phyloP scores from a whole-genome alignment of 1,139 yeast genomes.

The Geotrichum europaeum region DNA sequence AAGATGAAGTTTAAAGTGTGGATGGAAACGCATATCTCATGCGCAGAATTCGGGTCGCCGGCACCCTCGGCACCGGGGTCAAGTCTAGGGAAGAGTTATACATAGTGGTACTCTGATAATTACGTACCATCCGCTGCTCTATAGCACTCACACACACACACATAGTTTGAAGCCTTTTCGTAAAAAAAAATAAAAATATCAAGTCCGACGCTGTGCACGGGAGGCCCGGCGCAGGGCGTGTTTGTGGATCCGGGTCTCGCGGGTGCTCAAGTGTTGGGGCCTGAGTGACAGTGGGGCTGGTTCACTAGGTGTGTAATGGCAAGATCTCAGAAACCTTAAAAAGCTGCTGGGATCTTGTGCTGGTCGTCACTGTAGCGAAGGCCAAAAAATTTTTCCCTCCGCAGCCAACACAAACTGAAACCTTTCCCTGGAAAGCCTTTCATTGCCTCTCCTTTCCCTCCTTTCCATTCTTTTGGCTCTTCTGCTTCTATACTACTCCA shows the following conservation, averaged over 20 bases:
- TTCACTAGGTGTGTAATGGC: too few relatives aligned
- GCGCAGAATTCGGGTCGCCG: neutral
- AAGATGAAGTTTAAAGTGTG: conserved; percentile 12
- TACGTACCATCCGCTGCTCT: neutral
- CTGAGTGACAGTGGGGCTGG: too few relatives aligned
- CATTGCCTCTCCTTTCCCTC: neutral
- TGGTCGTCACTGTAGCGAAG: neutral
- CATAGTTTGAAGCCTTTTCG: neutral
- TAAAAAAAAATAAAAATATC: neutral
- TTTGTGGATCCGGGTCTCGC: too few relatives aligned
- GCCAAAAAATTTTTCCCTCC: neutral
- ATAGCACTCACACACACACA: neutral
- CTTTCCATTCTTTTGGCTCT: neutral
- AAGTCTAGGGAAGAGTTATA: neutral
- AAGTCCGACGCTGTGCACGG: too few relatives aligned
- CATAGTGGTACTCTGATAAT: neutral
- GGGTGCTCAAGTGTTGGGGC: too few relatives aligned
- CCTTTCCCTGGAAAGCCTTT: neutral
- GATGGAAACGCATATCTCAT: conserved; percentile 5
- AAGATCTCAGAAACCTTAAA: too few relatives aligned
- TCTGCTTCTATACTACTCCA: neutral
- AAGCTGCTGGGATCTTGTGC: too few relatives aligned
- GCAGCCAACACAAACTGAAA: neutral
- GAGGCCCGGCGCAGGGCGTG: too few relatives aligned
- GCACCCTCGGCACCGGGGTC: neutral